Base-by-base conservation (phyloP, 2,329 filamentous ascomycete species). In the Paecilomyces sp. region DNA sequence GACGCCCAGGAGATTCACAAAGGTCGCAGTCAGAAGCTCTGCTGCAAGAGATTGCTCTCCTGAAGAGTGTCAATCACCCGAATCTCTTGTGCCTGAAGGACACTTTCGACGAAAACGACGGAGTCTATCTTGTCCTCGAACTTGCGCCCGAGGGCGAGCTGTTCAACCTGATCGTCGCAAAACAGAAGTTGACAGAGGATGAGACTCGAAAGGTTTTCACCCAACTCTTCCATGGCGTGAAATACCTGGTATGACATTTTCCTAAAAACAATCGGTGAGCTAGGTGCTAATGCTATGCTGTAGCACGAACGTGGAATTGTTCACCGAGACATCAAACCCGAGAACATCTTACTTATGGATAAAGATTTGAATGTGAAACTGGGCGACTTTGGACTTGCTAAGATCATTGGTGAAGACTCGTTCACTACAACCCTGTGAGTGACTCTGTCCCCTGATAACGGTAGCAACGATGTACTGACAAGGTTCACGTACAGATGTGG, bases 251-350 rank as follows among this genome's bases (percentile, higher is more conserved):
- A 82, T 76, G 86, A 75, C 24, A 52, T 28, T 53, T 11, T 12
- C 25, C 55, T 36, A 55, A n/a, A 50, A 31, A 12, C 31, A 28
- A 34, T 22, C 7, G 47, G 47, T 22, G 50, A 53, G 3, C 51
- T 25, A 22, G 7, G 12, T 54, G 18, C 64, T 66, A 63, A 67
- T 18, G n/a, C n/a, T 41, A 3, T 25, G 7, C 30, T 56, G 13
- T 31, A 97, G 93, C 94, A 99, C 72, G 94, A 97, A 62, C 90
- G 94, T 63, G 95, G 94, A 68, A 96, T 99, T 73, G 92, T 97
- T 4, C 94, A 99, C 74, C 89, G 94, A 60, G 94, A 99, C 68
- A 97, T 99, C 77, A 97, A 97, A 75, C 93, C 92, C 0, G 93
- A 97, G 72, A 97, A 97, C 69, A 97, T 99, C 34, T 79, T 99